Base-by-base conservation (phyloP, 768 basidiomycete genomes). In the Boletus reticuloceps region DNA sequence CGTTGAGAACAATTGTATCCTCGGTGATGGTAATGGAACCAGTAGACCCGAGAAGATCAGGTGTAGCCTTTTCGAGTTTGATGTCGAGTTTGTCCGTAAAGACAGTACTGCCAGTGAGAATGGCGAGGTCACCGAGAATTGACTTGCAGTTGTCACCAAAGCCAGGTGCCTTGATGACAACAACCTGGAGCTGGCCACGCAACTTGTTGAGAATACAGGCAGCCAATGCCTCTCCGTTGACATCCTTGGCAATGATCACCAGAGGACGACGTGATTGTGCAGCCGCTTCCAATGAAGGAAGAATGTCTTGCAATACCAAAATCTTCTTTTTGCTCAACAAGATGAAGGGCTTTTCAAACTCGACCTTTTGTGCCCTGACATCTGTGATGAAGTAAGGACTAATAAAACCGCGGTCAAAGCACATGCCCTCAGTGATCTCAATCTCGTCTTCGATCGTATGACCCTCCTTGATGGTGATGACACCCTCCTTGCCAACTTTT, bases 141-240 rank as follows among this genome's bases (percentile, higher is more conserved):
- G 88, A 91, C 79, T 98, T 99, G 76, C 96, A 88, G 84, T 98
- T 99, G 77, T 98, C 96, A 66, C 96, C 96, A 71, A 99, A 98
- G 49, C 96, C 93, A 50, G 96, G 96, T 17, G 96, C 95, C 79
- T 99, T 98, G 76, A 98, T 85, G 46, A 94, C 95, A 46, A 77
- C 87, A 58, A 98, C 96, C 68, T 89, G 87, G 54, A 99, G 86
- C 72, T 98, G 96, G 32, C 96, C 96, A 61, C 96, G 92, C 58
- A 99, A 90, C 82, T 98, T 98, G 91, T 99, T 98, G 73, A 98
- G 85, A 67, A 98, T 95, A 70, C 93, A 95, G 20, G 95, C 96
- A 49, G 96, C 96, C 54, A 98, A 86, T 2, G 95, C 96, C 74
- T 99, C 96, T 49, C 95, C 95, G 66, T 99, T 96, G 56, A 99